Percentiles rank a stretch among this genome's conserved stretches.
These are phyloP conservation scores for Diplodia corticola DNA, from an alignment of 2,329 filamentous ascomycete genomes.

Conservation along the genomic window DNA sequence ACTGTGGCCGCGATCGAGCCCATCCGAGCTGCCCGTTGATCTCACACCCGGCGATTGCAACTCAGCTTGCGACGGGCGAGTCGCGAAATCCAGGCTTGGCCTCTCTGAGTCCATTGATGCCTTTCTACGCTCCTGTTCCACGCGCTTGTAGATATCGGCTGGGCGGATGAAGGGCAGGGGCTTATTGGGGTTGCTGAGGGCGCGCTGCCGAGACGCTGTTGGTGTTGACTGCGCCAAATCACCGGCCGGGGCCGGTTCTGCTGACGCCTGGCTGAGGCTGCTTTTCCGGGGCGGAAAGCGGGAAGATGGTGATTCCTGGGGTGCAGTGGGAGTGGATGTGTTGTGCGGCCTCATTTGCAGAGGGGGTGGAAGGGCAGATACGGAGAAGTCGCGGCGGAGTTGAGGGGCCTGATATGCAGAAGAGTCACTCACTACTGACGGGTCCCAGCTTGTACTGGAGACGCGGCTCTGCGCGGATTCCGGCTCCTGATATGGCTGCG, in stretches of 20 bases:
- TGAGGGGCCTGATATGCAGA: constrained; percentile 36
- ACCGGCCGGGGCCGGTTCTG: neutral
- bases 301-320: constrained; percentile 32
- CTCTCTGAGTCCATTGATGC: constrained; percentile 59
- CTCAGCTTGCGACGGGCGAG: constrained; percentile 32
- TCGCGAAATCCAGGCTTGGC: constrained; percentile 57
- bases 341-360: constrained; percentile 43
- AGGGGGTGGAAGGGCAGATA: constrained; percentile 54
- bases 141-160: constrained; percentile 73
- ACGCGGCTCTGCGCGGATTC: constrained; percentile 27
- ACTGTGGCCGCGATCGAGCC: constrained; percentile 3
- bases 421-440: constrained; percentile 35
- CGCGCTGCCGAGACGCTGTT: constrained; percentile 30
- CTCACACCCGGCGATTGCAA: neutral
- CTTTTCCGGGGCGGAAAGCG: constrained; percentile 62
- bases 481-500: neutral
- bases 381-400: constrained; percentile 52
- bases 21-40: constrained; percentile 23
- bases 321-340: constrained; percentile 40
- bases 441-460: constrained; percentile 33
- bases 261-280: constrained; percentile 52
- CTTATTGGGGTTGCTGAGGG: constrained; percentile 46
- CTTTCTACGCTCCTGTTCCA: constrained; percentile 64
- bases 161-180: constrained; percentile 67
- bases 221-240: constrained; percentile 17